Evolutionary conservation across 2,329 filamentous ascomycete species (phyloP), one percentile per base, ranked within the genome.

Genomic region (Thermomyces lanuginosus): DNA sequence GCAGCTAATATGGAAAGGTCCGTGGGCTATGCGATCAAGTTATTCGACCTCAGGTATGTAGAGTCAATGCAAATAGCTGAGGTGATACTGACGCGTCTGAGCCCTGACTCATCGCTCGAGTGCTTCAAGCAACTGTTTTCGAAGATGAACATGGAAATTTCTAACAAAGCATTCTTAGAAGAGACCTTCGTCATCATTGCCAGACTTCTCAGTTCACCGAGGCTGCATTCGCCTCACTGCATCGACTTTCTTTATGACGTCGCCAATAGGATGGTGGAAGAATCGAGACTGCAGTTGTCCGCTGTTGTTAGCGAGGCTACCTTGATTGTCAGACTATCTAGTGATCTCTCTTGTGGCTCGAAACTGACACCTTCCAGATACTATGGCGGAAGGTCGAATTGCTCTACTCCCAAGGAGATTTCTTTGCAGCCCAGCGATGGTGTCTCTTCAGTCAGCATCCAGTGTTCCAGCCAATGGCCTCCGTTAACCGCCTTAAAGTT

Each of bases 351-450:
- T 27, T 33, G 7, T 22, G 12, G 19, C 15, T 18, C 4, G 8
- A 9, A 18, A 22, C 28, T 34, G 10, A 34, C 16, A 36, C 28
- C 29, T 8, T 17, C 12, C 30, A 86, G 77, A 49, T 92, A 3
- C 54, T 92, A 3, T 93, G 83, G 82, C 89, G 82, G 50, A 67
- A 64, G 14, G 60, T 79, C n/a, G 76, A 83, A 27, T 51, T 59
- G 1, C 58, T 60, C 8, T 70, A 68, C 34, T 53, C 52, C 1
- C 60, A 66, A 16, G 56, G 61, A 2, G 53, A 69, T 9, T 66
- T 65, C 29, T 55, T 61, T 2, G 37, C 58, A 8, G 66, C 76
- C 1, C 66, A 76, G 35, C 51, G 58, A 26, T 93, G 81, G 82
- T 91, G 80, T 40, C 60, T 51, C 5, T 45, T 82, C 10, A 73